These are phyloP conservation scores for Coemansia reversa DNA, from an alignment of 192 early-diverging fungal species.

Conservation along the genomic window DNA sequence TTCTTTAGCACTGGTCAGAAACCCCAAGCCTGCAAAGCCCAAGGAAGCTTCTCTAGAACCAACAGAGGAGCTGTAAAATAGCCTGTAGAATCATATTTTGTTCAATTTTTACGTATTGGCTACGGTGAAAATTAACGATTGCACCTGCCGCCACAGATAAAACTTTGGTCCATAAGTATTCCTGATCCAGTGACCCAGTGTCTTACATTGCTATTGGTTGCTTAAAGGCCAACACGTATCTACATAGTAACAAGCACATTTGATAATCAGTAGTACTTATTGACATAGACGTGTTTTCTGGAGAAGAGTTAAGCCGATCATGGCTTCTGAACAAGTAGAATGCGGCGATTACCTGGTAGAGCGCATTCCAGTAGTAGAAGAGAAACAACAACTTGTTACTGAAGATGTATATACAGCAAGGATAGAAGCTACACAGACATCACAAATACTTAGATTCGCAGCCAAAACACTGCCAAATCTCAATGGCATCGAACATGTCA, in stretches of 20 bases:
- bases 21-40: slow-evolving; percentile 8
- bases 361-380: slow-evolving; percentile 33
- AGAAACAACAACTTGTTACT: slow-evolving; percentile 34
- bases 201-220: not conserved
- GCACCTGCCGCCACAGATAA: not conserved
- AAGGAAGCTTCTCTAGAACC: slow-evolving; percentile 12
- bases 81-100: slow-evolving; percentile 6
- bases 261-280: not conserved
- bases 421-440: slow-evolving; percentile 17
- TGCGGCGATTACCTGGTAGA: slow-evolving; percentile 13
- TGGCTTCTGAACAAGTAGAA: not conserved
- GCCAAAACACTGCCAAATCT: slow-evolving; percentile 25
- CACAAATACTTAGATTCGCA: slow-evolving; percentile 23
- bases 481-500: slow-evolving; percentile 40
- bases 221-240: not conserved
- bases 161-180: not conserved
- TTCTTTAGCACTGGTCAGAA: slow-evolving; percentile 44
- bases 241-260: not conserved
- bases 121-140: not conserved
- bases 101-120: no score
- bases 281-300: not conserved
- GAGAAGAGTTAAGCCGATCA: not conserved
- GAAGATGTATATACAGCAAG: slow-evolving; percentile 27
- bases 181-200: not conserved
- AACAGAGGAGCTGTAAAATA: slow-evolving; percentile 4